phyloP scores from a whole-genome alignment of 352 stramenopile genomes.

The Pythium phragmitis region DNA sequence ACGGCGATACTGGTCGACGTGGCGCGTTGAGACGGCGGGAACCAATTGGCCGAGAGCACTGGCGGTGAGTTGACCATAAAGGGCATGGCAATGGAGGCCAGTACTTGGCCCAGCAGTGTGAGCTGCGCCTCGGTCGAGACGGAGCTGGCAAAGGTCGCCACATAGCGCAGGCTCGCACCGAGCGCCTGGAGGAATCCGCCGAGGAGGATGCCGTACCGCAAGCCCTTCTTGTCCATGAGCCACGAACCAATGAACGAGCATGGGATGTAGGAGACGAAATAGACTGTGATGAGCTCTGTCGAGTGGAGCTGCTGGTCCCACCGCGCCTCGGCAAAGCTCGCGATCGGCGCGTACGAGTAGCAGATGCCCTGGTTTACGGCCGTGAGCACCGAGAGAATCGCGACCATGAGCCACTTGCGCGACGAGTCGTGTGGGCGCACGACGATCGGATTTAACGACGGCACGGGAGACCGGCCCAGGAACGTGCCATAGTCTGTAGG shows the following conservation, averaged over 20 bases:
- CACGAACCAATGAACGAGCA: conserved; percentile 78
- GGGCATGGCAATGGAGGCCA: conserved; percentile 71
- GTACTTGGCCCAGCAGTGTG: conserved; percentile 56
- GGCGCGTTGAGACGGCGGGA: conserved; percentile 58
- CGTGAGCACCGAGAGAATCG: conserved; percentile 61
- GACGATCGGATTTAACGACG: conserved; percentile 2
- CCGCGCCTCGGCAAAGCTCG: conserved; percentile 53
- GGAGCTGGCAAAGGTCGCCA: conserved; percentile 31
- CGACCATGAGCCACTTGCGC: conserved; percentile 70
- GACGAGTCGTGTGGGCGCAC: conserved; percentile 13
- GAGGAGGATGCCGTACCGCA: conserved; percentile 62
- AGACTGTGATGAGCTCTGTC: conserved; percentile 75
- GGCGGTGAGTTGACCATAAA: conserved; percentile 85
- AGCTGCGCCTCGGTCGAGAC: conserved; percentile 33
- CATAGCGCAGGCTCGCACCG: conserved; percentile 42
- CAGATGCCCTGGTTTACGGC: conserved; percentile 74
- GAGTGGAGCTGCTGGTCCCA: conserved; percentile 65
- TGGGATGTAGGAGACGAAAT: conserved; percentile 78
- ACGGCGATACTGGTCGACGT: conserved; percentile 72
- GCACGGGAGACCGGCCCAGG: not conserved
- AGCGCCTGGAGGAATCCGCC: conserved; percentile 54
- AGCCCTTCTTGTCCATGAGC: conserved; percentile 78
- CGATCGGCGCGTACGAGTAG: conserved; percentile 78
- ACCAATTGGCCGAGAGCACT: conserved; percentile 75
- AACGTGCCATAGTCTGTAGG: conserved; percentile 19